phyloP scores from a whole-genome alignment of 352 stramenopile species.

The Pythium scleroteichum region DNA sequence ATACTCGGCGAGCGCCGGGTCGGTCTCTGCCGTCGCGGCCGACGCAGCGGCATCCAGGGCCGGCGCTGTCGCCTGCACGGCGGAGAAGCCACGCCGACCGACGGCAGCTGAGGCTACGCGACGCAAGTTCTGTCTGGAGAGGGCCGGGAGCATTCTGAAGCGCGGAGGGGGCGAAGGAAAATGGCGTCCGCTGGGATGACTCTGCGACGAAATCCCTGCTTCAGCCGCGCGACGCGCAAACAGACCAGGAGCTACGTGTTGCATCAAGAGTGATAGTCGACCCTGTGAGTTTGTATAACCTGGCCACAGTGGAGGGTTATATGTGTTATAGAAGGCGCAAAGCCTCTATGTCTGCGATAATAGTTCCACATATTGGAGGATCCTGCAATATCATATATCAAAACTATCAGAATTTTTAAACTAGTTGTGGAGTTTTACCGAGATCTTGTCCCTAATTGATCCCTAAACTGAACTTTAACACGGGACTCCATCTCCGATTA shows the following conservation, averaged over 20 bases:
- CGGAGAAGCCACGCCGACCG: conserved; percentile 33
- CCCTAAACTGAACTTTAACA: conserved; percentile 27
- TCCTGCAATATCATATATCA: too few species aligned
- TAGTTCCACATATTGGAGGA: too few species aligned
- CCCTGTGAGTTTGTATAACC: too few species aligned
- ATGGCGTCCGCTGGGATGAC: conserved; percentile 3
- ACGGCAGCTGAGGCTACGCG: conserved; percentile 13
- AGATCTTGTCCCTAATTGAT: conserved; percentile 8
- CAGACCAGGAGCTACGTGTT: too few species aligned
- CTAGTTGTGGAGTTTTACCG: not conserved
- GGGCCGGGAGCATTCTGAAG: conserved; percentile 40
- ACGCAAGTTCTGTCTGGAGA: conserved; percentile 33
- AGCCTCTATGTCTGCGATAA: not conserved
- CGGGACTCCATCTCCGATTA: conserved; percentile 22
- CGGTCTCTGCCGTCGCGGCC: conserved; percentile 15
- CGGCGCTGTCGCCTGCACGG: conserved; percentile 36
- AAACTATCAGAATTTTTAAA: too few species aligned
- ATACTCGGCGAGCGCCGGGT: conserved; percentile 37
- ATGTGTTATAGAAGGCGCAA: not conserved
- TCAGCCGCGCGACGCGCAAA: conserved; percentile 18
- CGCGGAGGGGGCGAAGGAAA: not conserved
- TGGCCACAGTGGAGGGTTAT: too few species aligned
- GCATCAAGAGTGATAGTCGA: not conserved
- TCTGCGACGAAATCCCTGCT: too few species aligned
- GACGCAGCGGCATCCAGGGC: not conserved